These are phyloP conservation scores for Pseudophaeomoniella oleicola DNA, from an alignment of 2,329 filamentous ascomycete species.

Conservation along the genomic window DNA sequence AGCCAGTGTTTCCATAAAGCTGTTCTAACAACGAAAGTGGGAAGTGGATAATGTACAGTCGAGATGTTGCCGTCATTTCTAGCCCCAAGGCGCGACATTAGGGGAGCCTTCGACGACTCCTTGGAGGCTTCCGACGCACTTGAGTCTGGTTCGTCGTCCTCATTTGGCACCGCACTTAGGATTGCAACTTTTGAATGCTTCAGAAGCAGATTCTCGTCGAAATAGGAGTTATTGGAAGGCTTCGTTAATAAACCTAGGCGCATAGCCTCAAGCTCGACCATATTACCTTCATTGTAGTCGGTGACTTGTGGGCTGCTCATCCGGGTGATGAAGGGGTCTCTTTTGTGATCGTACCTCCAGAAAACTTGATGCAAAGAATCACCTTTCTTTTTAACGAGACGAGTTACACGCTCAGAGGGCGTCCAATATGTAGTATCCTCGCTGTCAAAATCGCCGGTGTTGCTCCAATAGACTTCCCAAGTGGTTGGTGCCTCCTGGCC, in stretches of 20 bases:
- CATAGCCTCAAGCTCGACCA: not conserved
- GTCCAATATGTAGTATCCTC: not conserved
- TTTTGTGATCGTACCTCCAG: not conserved
- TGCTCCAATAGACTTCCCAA: not conserved
- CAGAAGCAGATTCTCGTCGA: not conserved
- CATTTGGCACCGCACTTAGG: not conserved
- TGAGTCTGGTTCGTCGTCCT: not conserved
- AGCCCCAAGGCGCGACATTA: constrained; percentile 21
- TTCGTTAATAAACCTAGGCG: not conserved
- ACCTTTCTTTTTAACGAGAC: not conserved
- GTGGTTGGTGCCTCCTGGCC: not conserved
- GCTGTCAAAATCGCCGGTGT: not conserved
- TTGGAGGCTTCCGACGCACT: not conserved
- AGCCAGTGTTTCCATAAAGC: constrained; percentile 36
- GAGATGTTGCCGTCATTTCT: constrained; percentile 17
- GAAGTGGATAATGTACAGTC: constrained; percentile 20
- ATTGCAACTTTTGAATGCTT: not conserved
- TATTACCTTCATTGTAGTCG: not conserved
- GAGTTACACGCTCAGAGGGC: not conserved
- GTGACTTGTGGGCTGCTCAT: not conserved
- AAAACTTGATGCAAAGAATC: not conserved
- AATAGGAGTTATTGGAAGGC: not conserved
- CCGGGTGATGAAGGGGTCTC: not conserved
- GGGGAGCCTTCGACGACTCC: not conserved
- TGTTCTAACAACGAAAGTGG: constrained; percentile 32